These are phyloP conservation scores for Dalechampia spathulata DNA, from an alignment of 441 rosid genomes.

Conservation along the genomic window DNA sequence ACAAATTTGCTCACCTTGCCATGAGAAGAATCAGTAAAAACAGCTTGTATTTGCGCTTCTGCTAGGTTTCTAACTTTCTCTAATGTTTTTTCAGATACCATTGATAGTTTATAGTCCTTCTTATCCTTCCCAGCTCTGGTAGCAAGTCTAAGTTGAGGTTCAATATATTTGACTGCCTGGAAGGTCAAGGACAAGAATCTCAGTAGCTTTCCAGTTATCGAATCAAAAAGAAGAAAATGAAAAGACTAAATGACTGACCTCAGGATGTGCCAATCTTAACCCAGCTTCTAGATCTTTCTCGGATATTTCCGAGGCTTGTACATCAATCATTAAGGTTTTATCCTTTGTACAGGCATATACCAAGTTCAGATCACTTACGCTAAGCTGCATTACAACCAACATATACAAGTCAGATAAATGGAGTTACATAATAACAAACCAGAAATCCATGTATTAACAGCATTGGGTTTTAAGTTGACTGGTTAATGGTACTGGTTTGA, in stretches of 20 bases:
- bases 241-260: conserved; percentile 37
- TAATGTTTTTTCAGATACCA: conserved; percentile 60
- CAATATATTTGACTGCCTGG: conserved; percentile 86
- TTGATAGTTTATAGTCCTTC: conserved; percentile 84
- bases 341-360: conserved; percentile 95
- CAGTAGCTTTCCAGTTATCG: conserved; percentile 7
- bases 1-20: conserved; percentile 59
- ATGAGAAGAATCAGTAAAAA: conserved; percentile 78
- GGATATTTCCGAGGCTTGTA: conserved; percentile 78
- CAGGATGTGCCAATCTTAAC: conserved; percentile 90
- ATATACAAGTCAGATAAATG: conserved; percentile 12
- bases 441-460: not conserved
- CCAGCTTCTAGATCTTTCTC: conserved; percentile 89
- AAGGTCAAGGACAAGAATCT: conserved; percentile 17
- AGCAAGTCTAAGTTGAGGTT: conserved; percentile 86
- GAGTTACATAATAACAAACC: not conserved
- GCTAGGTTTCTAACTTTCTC: conserved; percentile 69
- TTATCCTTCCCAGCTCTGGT: conserved; percentile 86
- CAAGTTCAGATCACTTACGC: conserved; percentile 82
- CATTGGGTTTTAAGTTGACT: no score
- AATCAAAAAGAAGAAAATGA: not conserved
- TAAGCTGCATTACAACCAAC: conserved; percentile 55
- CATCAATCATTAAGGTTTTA: conserved; percentile 95
- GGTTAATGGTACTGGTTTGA: no score
- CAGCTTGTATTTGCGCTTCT: conserved; percentile 58